Base-by-base conservation (phyloP, 208 protist species). In the Lotmaria passim region DNA sequence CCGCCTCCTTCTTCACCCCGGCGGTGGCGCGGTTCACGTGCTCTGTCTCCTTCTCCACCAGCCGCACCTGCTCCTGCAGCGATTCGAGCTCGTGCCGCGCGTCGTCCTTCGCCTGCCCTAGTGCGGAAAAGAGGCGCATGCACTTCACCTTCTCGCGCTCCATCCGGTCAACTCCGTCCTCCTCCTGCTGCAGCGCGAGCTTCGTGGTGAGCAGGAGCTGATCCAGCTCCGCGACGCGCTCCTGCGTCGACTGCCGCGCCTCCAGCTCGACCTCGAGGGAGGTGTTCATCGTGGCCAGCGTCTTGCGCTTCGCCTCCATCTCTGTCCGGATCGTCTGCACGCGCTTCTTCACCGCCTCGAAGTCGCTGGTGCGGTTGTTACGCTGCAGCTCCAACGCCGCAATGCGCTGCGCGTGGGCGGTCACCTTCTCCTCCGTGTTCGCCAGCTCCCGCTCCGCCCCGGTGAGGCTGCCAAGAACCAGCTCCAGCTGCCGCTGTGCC, bases 271-370 rank as follows among this genome's bases (percentile, higher is more conserved):
- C 83, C 70, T 92, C 87, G 11, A 97, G 68, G 11, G 90, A 92
- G 24, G 83, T 85, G 67, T 87, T 94, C 48, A 97, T 81, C 8
- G 87, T 95, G 46, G 89, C 88, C n/a, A 98, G 76, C 7, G 91
- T 90, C 67, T 93, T 90, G 36, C 89, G 86, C 70, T 93, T 94
- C 30, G 88, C 78, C 7, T 93, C 87, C 19, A 96, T 81, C 46
- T 93, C 88, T 4, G 65, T 64, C 23, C 77, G 75, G 5, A 93
- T 66, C 31, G 82, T 88, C 71, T 95, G 86, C 14, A 94, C 72
- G 5, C 65, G 86, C 34, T 80, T 82, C 53, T 75, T 70, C 23
- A 87, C 87, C 33, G 91, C 79, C 23, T 83, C 85, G 39, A 83
- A 76, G 57, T 97, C 84, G 33, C 78, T 66, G 15, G 73, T 79